Evolutionary conservation across 108 stramenopile genomes (phyloP).

Genomic region (Stephanodiscus triporus): DNA sequence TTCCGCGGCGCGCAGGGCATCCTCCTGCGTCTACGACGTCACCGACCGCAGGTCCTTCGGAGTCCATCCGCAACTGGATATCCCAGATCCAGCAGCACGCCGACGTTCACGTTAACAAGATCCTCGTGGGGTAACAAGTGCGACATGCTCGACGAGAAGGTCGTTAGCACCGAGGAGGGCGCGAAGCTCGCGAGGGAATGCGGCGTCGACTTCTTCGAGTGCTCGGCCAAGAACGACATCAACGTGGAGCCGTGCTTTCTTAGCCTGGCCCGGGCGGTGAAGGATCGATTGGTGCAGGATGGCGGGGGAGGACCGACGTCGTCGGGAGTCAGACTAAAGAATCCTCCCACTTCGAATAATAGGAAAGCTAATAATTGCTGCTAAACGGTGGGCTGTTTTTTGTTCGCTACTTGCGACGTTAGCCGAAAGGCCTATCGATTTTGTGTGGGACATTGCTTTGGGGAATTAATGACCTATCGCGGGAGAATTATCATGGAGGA

Average conservation of each 20-base stretch:
- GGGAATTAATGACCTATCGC: not conserved
- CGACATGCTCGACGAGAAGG: conserved; percentile 95
- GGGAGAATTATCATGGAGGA: not conserved
- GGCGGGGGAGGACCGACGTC: conserved; percentile 75
- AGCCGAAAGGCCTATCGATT: not conserved
- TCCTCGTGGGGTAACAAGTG: conserved; percentile 99
- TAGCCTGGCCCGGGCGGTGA: conserved; percentile 80
- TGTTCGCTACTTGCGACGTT: not conserved
- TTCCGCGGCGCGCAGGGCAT: conserved; percentile 98
- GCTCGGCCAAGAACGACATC: conserved; percentile 95
- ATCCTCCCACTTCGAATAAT: not conserved
- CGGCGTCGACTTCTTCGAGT: conserved; percentile 96
- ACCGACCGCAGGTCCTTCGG: conserved; percentile 98
- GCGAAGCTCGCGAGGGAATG: conserved; percentile 91
- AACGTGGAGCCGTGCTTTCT: conserved; percentile 92
- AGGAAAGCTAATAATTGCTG: conserved; percentile 13
- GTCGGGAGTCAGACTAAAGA: conserved; percentile 37
- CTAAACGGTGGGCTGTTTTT: conserved; percentile 5
- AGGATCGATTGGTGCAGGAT: conserved; percentile 83
- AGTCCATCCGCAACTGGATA: conserved; percentile 98
- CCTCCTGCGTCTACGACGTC: conserved; percentile 98
- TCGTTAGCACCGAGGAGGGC: conserved; percentile 95
- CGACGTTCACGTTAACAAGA: conserved; percentile 95
- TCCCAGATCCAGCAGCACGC: conserved; percentile 97
- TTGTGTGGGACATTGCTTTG: not conserved